Evolutionary conservation across 768 basidiomycete genomes (phyloP).

Genomic region (Collybia nuda): DNA sequence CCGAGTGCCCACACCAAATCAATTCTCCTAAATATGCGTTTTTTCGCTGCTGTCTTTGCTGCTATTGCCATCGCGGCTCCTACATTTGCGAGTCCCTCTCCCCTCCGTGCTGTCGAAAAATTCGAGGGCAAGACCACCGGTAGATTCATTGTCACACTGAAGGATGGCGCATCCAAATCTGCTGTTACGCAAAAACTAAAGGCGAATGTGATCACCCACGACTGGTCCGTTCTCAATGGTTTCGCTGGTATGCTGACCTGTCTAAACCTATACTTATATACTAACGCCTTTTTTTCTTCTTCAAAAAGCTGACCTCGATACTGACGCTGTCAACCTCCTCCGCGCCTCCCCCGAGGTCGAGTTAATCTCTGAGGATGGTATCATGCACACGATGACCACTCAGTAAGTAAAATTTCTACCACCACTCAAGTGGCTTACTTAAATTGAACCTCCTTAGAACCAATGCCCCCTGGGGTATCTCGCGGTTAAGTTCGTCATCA

Average conservation of each 20-base stretch:
- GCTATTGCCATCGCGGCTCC: constrained; percentile 3
- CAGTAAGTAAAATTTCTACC: constrained; percentile 12
- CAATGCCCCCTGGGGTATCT: constrained; percentile 31
- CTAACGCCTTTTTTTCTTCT: background rate
- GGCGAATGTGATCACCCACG: no score
- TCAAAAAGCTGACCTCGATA: constrained; percentile 12
- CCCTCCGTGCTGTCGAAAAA: constrained; percentile 2
- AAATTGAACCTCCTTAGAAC: constrained; percentile 11
- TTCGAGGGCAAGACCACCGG: background rate
- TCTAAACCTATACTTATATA: no score
- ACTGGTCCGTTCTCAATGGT: no score
- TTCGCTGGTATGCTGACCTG: no score
- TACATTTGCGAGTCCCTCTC: background rate
- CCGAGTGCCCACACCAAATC: constrained; percentile 1
- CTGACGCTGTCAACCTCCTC: constrained; percentile 17
- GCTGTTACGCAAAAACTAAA: no score
- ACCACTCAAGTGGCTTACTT: background rate
- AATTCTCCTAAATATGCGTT: constrained; percentile 3
- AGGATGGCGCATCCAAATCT: no score
- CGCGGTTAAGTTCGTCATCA: constrained; percentile 20
- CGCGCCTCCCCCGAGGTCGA: constrained; percentile 22
- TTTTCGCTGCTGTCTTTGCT: constrained; percentile 3
- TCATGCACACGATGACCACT: constrained; percentile 21
- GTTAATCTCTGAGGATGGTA: constrained; percentile 17
- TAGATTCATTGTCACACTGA: no score